Conservation (phyloP, 495 filamentous ascomycete genomes). For the Tuber umbilicatum region DNA sequence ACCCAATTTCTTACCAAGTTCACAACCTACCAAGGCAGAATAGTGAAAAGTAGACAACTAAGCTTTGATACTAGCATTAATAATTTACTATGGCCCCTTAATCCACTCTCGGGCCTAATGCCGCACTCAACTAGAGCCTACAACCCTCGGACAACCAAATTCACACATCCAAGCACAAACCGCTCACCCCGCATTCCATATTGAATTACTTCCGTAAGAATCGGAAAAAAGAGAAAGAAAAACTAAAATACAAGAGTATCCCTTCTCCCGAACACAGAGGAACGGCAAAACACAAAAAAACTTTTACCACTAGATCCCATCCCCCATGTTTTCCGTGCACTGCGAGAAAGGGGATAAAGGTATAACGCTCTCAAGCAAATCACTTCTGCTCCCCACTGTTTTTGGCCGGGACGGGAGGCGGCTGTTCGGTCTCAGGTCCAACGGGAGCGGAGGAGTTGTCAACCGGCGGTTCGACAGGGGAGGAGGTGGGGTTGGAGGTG, state of each 20-base stretch:
- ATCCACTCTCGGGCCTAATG: not conserved
- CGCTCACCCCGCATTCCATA: not conserved
- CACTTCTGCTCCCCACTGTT: not conserved
- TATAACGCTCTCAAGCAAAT: not conserved
- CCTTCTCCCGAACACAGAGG: not conserved
- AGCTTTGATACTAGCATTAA: not conserved
- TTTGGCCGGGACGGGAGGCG: not conserved
- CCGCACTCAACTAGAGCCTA: not conserved
- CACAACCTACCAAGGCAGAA: not conserved
- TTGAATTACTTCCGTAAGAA: not conserved
- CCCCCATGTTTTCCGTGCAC: not conserved
- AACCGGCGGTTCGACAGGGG: not conserved
- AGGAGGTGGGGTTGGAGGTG: not conserved
- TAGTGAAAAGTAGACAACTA: not conserved
- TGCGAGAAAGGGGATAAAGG: not conserved
- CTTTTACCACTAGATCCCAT: not conserved
- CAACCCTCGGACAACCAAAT: not conserved
- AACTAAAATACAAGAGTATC: not conserved
- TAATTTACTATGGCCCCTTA: not conserved
- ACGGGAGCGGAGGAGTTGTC: not conserved
- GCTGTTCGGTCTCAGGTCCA: not conserved
- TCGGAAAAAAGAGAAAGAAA: not conserved
- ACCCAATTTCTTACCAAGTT: not conserved
- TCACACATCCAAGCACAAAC: not conserved
- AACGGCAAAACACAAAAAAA: not conserved